Evolutionary conservation across 140 eudicot genomes (phyloP).

Genomic region (Flaveria floridana): DNA sequence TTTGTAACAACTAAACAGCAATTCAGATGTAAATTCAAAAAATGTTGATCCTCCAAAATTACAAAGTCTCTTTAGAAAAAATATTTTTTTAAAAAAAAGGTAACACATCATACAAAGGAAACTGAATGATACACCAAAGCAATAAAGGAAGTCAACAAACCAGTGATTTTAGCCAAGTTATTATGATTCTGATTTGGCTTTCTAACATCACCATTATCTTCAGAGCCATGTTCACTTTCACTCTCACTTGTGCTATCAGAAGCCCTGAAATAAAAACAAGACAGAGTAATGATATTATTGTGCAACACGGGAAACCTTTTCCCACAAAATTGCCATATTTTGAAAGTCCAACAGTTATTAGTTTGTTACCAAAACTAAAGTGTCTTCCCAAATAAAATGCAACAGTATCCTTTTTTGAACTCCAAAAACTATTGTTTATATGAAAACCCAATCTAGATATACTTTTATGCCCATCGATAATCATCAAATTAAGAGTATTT

Average conservation of each 20-base stretch:
- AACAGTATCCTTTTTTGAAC: constrained; percentile 7
- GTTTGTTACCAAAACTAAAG: not conserved
- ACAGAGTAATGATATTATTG: not conserved
- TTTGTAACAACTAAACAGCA: not conserved
- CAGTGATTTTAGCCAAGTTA: constrained; percentile 40
- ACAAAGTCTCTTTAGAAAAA: not conserved
- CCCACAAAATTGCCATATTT: constrained; percentile 10
- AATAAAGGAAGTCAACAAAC: constrained; percentile 30
- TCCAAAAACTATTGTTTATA: not conserved
- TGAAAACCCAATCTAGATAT: not conserved
- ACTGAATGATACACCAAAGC: not conserved
- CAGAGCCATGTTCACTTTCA: constrained; percentile 53
- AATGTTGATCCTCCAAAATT: not conserved
- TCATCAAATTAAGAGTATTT: not conserved
- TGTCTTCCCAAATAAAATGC: not conserved
- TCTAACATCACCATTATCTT: constrained; percentile 51
- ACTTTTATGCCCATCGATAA: not conserved
- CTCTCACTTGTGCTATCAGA: constrained; percentile 45
- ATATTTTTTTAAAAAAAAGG: not conserved
- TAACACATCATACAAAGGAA: not conserved
- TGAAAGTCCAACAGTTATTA: not conserved
- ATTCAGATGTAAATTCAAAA: not conserved
- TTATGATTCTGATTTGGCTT: constrained; percentile 45
- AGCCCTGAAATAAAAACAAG: constrained; percentile 43
- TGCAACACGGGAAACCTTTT: not conserved